phyloP scores from a whole-genome alignment of 2,329 filamentous ascomycete genomes.

The Sporothrix curviconia region DNA sequence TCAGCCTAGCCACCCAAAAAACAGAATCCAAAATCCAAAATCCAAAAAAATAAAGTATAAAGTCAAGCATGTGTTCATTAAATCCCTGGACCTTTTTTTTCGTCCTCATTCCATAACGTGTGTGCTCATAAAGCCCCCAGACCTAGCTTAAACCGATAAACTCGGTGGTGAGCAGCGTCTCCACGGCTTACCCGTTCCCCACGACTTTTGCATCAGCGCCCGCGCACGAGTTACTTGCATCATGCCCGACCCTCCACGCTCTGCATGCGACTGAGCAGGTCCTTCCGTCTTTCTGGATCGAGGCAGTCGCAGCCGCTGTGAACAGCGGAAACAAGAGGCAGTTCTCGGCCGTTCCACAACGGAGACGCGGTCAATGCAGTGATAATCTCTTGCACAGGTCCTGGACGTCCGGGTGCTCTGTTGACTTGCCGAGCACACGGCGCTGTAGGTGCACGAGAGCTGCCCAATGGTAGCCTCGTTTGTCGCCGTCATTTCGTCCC shows the following conservation, averaged over 20 bases:
- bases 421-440: constrained; percentile 59
- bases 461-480: constrained; percentile 75
- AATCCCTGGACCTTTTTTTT: too few species aligned
- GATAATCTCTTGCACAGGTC: constrained; percentile 57
- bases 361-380: constrained; percentile 54
- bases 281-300: constrained; percentile 46
- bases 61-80: too few species aligned
- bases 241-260: constrained; percentile 69
- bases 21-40: neutral
- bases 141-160: constrained; percentile 55
- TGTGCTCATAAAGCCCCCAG: too few species aligned
- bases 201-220: constrained; percentile 60
- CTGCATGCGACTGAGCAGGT: constrained; percentile 59
- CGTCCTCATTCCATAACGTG: too few species aligned
- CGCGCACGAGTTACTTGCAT: constrained; percentile 63
- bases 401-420: constrained; percentile 55
- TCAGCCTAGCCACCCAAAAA: neutral
- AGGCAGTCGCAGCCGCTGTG: constrained; percentile 71
- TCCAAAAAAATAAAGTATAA: neutral
- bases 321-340: constrained; percentile 77
- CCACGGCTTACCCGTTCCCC: constrained; percentile 62
- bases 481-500: constrained; percentile 59
- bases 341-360: constrained; percentile 63
- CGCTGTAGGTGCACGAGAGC: constrained; percentile 70
- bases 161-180: constrained; percentile 58